A percentile compares a stretch with the other conserved stretches of the same genome.
Evolutionary conservation across 306 rosid genomes (phyloP).

Genomic region (Acacia crassicarpa): DNA sequence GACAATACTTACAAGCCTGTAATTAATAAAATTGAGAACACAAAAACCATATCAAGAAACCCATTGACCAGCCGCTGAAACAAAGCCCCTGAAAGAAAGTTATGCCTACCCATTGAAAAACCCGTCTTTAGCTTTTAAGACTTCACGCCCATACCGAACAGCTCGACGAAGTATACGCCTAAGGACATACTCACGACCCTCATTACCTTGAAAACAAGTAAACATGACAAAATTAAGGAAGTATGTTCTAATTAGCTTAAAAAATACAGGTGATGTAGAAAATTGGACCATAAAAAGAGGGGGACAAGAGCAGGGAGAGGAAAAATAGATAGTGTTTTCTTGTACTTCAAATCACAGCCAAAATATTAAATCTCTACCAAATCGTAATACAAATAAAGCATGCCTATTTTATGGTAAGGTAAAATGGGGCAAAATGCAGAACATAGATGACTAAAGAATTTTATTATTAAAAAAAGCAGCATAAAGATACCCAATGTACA

Average conservation of each 20-base stretch:
- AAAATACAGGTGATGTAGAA: neutral
- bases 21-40: slow-evolving; percentile 26
- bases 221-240: slow-evolving; percentile 16
- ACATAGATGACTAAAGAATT: neutral
- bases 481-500: slow-evolving; percentile 9
- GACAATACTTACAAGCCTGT: slow-evolving; percentile 77
- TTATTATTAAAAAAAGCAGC: neutral
- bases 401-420: neutral
- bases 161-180: slow-evolving; percentile 99
- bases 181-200: slow-evolving; percentile 96
- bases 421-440: slow-evolving; percentile 3
- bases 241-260: neutral
- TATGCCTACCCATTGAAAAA: slow-evolving; percentile 80
- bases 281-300: neutral
- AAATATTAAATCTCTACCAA: slow-evolving; percentile 1
- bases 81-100: neutral
- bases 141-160: slow-evolving; percentile 96
- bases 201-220: slow-evolving; percentile 66
- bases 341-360: neutral
- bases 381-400: slow-evolving; percentile 15
- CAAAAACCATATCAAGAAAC: neutral
- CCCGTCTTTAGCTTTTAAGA: slow-evolving; percentile 87
- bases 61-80: neutral
- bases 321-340: neutral
- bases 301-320: neutral